Base-by-base conservation (phyloP, 1,139 yeast genomes). In the Suhomyces bolitotheri region DNA sequence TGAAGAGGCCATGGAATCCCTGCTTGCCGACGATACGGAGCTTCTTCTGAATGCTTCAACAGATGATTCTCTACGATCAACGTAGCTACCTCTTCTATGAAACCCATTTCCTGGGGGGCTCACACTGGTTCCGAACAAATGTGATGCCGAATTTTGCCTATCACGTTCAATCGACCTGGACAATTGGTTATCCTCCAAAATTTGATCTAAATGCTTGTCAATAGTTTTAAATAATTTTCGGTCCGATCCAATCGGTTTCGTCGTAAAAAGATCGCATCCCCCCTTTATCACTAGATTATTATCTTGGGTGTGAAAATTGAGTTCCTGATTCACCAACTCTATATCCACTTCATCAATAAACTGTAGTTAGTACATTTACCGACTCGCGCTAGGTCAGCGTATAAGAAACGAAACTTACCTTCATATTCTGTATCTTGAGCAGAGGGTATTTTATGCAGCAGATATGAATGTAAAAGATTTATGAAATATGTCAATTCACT, bases 261-360 rank as follows among this genome's bases (percentile, higher is more conserved):
- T 92, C 1, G 97, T 87, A 57, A 88, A 92, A 31, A 92, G 71
- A 54, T 92, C 99, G 56, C 96, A 83, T 15, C 95, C 92, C n/a
- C 97, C 97, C 36, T 61, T 64, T 32, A 71, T 62, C 37, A 80
- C 78, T 21, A 92, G 76, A 51, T 82, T 87, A 56, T 90, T 81
- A 53, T 94, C 98, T 9, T 81, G 80, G 4, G 96, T 83, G 48
- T 87, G 92, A 58, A 90, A 90, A 50, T 83, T 83, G 40, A 92
- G 78, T 39, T 86, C 85, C 51, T 90, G 92, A 55, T 89, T 89
- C 27, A 92, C 86, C 49, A 84, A 73, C 58, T 89, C 96, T 19
- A 92, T 80, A 53, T 90, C 97, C 23, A 88, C 83, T 52, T 84
- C 95, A 58, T 92, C 97, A 43, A 92, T 82, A 62, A 87, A 92